These are phyloP conservation scores for Schoenoplectus tabernaemontani DNA, from an alignment of 202 grass and related monocot genomes.

Conservation along the genomic window DNA sequence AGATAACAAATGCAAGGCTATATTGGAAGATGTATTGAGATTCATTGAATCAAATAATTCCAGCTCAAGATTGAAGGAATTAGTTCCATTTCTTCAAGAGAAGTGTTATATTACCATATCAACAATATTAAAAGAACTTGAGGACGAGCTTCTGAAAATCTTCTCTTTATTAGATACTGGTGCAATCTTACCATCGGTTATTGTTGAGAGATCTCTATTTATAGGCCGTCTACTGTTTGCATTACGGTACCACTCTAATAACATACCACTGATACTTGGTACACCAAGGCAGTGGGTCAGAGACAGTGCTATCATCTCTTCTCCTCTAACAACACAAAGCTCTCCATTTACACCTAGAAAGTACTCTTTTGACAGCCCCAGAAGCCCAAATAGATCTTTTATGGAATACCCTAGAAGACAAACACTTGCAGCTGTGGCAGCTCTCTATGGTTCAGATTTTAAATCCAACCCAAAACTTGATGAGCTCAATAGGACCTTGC, in stretches of 20 bases:
- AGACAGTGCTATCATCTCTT: conserved; percentile 45
- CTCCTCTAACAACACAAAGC: conserved; percentile 52
- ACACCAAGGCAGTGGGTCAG: conserved; percentile 89
- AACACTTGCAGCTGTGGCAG: conserved; percentile 70
- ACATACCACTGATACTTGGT: conserved; percentile 80
- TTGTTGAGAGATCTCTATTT: conserved; percentile 83
- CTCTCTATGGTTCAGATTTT: conserved; percentile 71
- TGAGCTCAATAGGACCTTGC: conserved; percentile 75
- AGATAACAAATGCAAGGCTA: conserved; percentile 82
- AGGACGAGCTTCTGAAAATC: conserved; percentile 56
- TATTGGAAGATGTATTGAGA: conserved; percentile 80
- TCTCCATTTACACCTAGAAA: conserved; percentile 50
- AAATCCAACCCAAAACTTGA: conserved; percentile 65
- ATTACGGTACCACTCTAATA: conserved; percentile 75
- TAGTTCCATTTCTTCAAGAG: conserved; percentile 88
- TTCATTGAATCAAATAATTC: conserved; percentile 97
- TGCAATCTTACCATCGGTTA: conserved; percentile 44
- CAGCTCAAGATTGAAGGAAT: conserved; percentile 59
- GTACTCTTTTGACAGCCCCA: conserved; percentile 64
- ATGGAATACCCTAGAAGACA: conserved; percentile 64
- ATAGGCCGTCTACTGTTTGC: conserved; percentile 88
- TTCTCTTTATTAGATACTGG: conserved; percentile 48
- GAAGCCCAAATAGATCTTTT: conserved; percentile 57
- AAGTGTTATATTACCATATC: conserved; percentile 76
- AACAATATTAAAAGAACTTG: conserved; percentile 62